These are phyloP conservation scores for Fusarium goolgardi DNA, from an alignment of 2,329 filamentous ascomycete species.

Conservation along the genomic window DNA sequence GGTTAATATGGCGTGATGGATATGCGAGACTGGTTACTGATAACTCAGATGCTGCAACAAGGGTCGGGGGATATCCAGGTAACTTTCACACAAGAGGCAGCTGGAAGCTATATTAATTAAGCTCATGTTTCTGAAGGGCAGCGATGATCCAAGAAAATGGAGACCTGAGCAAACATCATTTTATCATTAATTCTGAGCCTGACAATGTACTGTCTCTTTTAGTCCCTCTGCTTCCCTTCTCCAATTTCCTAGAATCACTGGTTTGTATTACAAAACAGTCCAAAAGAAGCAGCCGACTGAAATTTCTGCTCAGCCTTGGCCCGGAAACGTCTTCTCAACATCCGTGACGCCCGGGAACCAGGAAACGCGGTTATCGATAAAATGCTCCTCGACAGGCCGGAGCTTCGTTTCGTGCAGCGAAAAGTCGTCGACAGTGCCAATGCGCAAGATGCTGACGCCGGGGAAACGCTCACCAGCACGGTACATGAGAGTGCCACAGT, in stretches of 20 bases:
- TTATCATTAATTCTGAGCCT: no score
- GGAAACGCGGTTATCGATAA: background rate
- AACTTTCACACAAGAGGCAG: no score
- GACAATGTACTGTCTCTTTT: no score
- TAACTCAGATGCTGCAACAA: no score
- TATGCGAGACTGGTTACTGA: no score
- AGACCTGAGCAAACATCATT: no score
- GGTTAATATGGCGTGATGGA: no score
- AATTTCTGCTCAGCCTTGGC: background rate
- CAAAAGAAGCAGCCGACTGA: accelerated
- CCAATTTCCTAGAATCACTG: no score
- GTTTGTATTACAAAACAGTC: background rate
- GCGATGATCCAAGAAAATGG: no score
- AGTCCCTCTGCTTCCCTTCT: accelerated
- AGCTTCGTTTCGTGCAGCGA: background rate
- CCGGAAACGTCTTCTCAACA: background rate
- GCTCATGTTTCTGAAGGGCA: no score
- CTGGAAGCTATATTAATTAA: no score
- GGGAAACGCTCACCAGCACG: background rate
- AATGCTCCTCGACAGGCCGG: background rate
- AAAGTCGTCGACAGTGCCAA: constrained; percentile 4
- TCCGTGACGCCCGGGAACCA: background rate
- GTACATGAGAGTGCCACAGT: background rate
- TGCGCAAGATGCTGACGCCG: background rate
- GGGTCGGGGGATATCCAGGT: no score